These are phyloP conservation scores for Podospora tetraspora DNA, from an alignment of 495 filamentous ascomycete genomes.

Conservation along the genomic window DNA sequence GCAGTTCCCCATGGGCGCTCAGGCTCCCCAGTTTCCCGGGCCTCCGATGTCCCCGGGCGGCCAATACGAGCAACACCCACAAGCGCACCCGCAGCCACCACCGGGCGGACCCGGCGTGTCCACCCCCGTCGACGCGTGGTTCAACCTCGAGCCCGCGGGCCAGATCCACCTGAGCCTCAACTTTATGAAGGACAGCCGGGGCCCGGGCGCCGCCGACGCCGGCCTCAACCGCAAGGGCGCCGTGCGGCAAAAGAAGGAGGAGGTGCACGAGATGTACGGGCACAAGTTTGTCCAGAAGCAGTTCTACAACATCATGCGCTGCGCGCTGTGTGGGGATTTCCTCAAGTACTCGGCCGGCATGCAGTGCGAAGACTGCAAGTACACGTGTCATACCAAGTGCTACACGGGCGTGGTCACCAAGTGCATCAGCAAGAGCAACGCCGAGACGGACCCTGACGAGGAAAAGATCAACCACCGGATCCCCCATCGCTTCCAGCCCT, in stretches of 20 bases:
- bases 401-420: slow-evolving; percentile 98
- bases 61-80: slow-evolving; percentile 22
- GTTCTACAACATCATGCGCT: slow-evolving; percentile 99
- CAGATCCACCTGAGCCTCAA: slow-evolving; percentile 77
- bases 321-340: slow-evolving; percentile 95
- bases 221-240: slow-evolving; percentile 93
- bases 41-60: slow-evolving; percentile 32
- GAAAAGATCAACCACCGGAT: slow-evolving; percentile 99
- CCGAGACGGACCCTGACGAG: slow-evolving; percentile 95
- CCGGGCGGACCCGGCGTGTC: slow-evolving; percentile 41
- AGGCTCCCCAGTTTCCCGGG: slow-evolving; percentile 40
- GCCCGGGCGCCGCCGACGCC: slow-evolving; percentile 64
- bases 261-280: slow-evolving; percentile 94
- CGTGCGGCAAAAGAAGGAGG: slow-evolving; percentile 93
- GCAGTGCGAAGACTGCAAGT: slow-evolving; percentile 99
- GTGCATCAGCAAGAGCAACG: slow-evolving; percentile 98
- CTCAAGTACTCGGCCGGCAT: slow-evolving; percentile 97
- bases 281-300: slow-evolving; percentile 98
- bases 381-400: slow-evolving; percentile 96
- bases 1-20: slow-evolving; percentile 51
- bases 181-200: slow-evolving; percentile 63
- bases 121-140: slow-evolving; percentile 87
- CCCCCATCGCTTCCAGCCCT: slow-evolving; percentile 89
- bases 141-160: slow-evolving; percentile 89
- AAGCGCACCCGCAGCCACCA: slow-evolving; percentile 32